These are phyloP conservation scores for Akanthomyces uredinophilus DNA, from an alignment of 2,329 filamentous ascomycete species.

Conservation along the genomic window DNA sequence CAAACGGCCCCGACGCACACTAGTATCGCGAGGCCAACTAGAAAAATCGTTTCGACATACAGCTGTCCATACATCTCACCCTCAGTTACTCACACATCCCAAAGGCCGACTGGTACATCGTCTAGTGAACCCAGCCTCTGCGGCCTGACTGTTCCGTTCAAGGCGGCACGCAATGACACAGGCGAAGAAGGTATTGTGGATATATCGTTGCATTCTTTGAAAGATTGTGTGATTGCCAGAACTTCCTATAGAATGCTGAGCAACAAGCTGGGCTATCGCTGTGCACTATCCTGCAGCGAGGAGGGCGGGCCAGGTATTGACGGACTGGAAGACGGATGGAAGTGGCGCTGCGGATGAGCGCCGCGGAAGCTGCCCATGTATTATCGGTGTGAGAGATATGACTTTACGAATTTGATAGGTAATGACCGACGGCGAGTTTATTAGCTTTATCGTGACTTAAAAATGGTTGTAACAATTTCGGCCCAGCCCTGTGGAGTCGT, in stretches of 20 bases:
- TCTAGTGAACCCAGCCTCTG: neutral
- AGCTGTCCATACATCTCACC: constrained; percentile 5
- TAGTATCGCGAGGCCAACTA: constrained; percentile 2
- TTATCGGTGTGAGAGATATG: neutral
- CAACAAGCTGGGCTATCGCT: constrained; percentile 1
- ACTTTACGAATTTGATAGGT: neutral
- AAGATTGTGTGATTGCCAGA: constrained; percentile 10
- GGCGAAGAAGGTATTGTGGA: neutral
- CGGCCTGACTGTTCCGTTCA: neutral
- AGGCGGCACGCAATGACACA: neutral
- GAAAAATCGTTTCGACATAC: neutral
- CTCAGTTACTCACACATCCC: neutral
- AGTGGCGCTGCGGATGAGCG: constrained; percentile 9
- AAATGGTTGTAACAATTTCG: neutral
- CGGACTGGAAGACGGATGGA: constrained; percentile 12
- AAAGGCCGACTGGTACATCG: neutral
- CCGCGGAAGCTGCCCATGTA: neutral
- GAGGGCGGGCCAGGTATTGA: constrained; percentile 5
- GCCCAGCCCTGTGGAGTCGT: constrained; percentile 3
- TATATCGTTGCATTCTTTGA: neutral
- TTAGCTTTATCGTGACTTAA: neutral
- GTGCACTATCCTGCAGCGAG: constrained; percentile 3
- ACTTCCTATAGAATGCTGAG: neutral
- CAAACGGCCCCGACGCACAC: neutral
- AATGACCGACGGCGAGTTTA: neutral